Base-by-base conservation (phyloP, 495 filamentous ascomycete genomes). In the Aspergillus nanangensis region DNA sequence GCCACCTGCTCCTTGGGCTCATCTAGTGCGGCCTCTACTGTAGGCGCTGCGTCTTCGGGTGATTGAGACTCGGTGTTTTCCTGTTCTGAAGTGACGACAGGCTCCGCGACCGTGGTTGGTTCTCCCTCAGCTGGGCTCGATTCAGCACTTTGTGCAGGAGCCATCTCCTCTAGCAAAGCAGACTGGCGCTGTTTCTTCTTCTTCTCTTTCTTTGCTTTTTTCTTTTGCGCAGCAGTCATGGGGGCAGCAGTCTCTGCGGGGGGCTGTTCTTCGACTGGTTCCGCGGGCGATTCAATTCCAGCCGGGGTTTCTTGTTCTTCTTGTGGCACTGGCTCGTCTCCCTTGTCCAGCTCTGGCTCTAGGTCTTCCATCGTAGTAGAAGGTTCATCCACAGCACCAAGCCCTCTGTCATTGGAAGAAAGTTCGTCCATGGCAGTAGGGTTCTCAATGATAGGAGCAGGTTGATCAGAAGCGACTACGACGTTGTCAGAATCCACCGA, bases 121-220 rank as follows among this genome's bases (percentile, higher is more conserved):
- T 29, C 25, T 29, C 11, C 25, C 7, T 29, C 11, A 29, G 25
- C 7, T 5, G 11, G 7, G 11, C 5, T 5, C 25, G 5, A 5
- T 42, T 20, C 14, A 18, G 13, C 14, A 31, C 13, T 24, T 37
- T 52, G 17, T 41, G 58, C 56, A 33, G 44, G 21, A 11, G 38
- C 2, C 7, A 35, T 11, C n/a, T 53, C 50, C 19, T 45, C 45
- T 9, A 40, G 1, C n/a, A 38, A 44, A 19, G 35, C 38, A 20
- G 52, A 48, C 19, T 52, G 48, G 8, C 36, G 40, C 13, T 48
- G 45, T 31, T 60, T 56, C 48, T 60, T 55, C 33, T 55, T 53
- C 41, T 41, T 59, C 3, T 60, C 50, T 19, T 56, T 56, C 38
- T 49, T 60, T 3, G 38, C 52, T 29, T 44, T 60, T 51, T 55